Evolutionary conservation across 208 protist species (phyloP), one percentile per base, ranked within the genome.

Genomic region (Acanthamoeba polyphaga): DNA sequence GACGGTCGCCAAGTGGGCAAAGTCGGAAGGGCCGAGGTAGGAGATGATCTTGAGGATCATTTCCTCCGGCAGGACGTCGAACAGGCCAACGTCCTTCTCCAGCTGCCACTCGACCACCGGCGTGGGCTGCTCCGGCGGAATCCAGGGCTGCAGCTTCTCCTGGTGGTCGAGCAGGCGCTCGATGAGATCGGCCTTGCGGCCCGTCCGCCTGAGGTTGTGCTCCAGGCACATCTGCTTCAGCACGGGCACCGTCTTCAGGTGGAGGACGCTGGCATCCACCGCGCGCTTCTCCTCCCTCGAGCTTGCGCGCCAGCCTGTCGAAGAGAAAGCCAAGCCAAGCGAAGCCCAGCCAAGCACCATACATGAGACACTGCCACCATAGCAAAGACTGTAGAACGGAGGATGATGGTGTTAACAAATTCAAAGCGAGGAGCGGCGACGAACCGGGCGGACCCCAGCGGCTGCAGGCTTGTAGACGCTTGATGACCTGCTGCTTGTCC

Each of bases 31-130:
- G n/a, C 66, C 66, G 24, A 74, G 66, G 32, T 74, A 74, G 66
- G 66, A 74, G 24, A 74, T 74, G 66, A 74, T 74, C 66, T 74
- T 74, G 66, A 74, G 66, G 66, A 74, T 74, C 66, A 74, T 74
- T 34, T 74, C 66, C 32, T 74, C 66, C 13, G 66, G 66, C 24
- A 74, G 66, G 22, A 74, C 66, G 24, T 74, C 66, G 13, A 74
- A 74, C 66, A 74, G 32, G 32, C 32, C 32, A n/a, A 24, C 66
- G 32, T 34, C 32, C n/a, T 38, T 34, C 32, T 74, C 66, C 24
- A 74, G 32, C 32, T 74, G 66, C 66, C 66, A 74, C 32, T 74
- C 66, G n/a, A 74, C 66, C 66, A 34, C 66, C 12, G 66, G 66
- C n/a, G 12, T 74, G 66, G 66, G 66, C 32, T 74, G 66, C 5